Evolutionary conservation across 345 rosid genomes (phyloP).

Genomic region (Pistacia atlantica): DNA sequence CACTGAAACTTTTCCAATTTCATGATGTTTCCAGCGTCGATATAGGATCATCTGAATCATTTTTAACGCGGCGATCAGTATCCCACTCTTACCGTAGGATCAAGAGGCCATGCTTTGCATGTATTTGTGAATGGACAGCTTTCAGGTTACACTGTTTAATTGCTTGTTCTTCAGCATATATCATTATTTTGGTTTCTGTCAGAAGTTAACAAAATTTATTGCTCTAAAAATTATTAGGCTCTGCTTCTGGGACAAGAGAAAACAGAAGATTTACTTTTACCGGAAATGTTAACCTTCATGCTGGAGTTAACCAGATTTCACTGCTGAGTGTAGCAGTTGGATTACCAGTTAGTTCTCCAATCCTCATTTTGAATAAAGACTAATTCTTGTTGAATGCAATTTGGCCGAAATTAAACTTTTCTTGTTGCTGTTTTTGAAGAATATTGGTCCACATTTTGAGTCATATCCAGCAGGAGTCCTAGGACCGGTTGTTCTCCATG

Average conservation of each 20-base stretch:
- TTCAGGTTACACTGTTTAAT: slow-evolving; percentile 48
- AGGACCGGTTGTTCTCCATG: slow-evolving; percentile 67
- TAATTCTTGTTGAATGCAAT: no score
- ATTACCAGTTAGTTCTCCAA: slow-evolving; percentile 42
- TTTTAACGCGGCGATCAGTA: slow-evolving; percentile 39
- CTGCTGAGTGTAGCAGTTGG: slow-evolving; percentile 51
- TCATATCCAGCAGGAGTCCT: slow-evolving; percentile 64
- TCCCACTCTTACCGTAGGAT: slow-evolving; percentile 59
- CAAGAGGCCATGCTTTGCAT: slow-evolving; percentile 78
- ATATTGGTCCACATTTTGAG: slow-evolving; percentile 75
- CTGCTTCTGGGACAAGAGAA: slow-evolving; percentile 58
- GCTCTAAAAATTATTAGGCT: slow-evolving; percentile 44
- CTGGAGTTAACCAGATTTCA: slow-evolving; percentile 47
- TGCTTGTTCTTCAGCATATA: background rate
- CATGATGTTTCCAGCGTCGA: slow-evolving; percentile 38
- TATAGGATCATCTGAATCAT: slow-evolving; percentile 51
- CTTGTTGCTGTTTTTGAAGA: slow-evolving; percentile 39
- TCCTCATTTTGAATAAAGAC: background rate
- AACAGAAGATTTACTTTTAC: slow-evolving; percentile 42
- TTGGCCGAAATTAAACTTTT: background rate
- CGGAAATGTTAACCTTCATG: slow-evolving; percentile 35
- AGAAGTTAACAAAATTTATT: slow-evolving; percentile 2
- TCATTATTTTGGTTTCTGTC: background rate
- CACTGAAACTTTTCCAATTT: background rate
- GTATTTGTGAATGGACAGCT: slow-evolving; percentile 77